Percentiles rank a stretch among this genome's conserved stretches.
Evolutionary conservation across 1,284 basidiomycete genomes (phyloP).

Genomic region (Grifola frondosa): DNA sequence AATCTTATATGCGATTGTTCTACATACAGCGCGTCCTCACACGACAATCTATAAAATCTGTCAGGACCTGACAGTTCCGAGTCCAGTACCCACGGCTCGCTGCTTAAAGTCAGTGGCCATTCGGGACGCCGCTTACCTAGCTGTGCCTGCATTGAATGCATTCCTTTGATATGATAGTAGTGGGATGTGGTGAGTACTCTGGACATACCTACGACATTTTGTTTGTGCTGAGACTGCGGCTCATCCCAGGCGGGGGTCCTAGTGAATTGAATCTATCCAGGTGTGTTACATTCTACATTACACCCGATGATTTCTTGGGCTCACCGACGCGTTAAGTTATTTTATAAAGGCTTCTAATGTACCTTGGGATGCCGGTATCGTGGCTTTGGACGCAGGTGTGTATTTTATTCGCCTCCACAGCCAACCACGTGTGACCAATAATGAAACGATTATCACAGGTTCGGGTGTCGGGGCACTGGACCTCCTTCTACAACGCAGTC

Average conservation of each 20-base stretch:
- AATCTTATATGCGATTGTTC: constrained; percentile 13
- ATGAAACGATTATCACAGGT: constrained; percentile 39
- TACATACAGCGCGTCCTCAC: constrained; percentile 5
- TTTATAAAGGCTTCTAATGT: constrained; percentile 59
- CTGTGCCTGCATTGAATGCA: constrained; percentile 29
- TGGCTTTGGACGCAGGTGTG: constrained; percentile 75
- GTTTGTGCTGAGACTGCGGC: background rate
- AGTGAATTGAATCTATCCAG: constrained; percentile 74
- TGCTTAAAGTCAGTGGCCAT: too few species aligned
- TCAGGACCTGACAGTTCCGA: too few species aligned
- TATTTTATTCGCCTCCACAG: constrained; percentile 1
- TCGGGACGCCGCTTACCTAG: background rate
- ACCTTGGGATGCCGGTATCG: constrained; percentile 65
- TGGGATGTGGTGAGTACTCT: constrained; percentile 52
- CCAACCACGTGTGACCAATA: background rate
- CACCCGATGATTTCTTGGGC: background rate
- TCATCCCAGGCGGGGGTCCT: constrained; percentile 57
- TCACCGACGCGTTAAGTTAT: constrained; percentile 48
- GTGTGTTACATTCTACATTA: constrained; percentile 40
- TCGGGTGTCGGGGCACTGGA: constrained; percentile 69
- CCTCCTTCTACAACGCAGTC: constrained; percentile 50
- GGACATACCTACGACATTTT: too few species aligned
- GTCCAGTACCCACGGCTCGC: too few species aligned
- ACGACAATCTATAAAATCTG: constrained; percentile 9
- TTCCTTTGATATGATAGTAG: constrained; percentile 68